These are phyloP conservation scores for Didymellaceae sp. DNA, from an alignment of 2,329 filamentous ascomycete genomes.

Conservation along the genomic window DNA sequence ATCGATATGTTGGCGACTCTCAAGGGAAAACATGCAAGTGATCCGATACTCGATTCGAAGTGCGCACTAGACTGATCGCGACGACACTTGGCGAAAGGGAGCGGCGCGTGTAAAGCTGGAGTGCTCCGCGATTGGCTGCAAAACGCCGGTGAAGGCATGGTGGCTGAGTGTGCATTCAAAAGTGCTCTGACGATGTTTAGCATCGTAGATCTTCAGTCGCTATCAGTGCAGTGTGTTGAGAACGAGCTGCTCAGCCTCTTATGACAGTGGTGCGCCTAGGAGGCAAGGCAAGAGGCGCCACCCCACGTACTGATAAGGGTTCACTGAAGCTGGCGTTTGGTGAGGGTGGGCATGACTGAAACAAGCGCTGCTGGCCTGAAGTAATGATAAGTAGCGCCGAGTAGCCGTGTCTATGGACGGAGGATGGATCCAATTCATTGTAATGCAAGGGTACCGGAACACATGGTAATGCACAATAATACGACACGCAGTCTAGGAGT, in stretches of 20 bases:
- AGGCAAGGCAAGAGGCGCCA: not conserved
- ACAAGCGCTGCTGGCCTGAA: slow-evolving; percentile 18
- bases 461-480: slow-evolving; percentile 11
- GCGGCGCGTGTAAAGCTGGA: slow-evolving; percentile 1
- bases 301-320: slow-evolving; percentile 28
- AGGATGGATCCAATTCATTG: slow-evolving; percentile 21
- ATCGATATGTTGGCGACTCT: not conserved
- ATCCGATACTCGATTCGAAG: not conserved
- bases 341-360: slow-evolving; percentile 20
- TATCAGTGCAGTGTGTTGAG: slow-evolving; percentile 7
- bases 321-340: slow-evolving; percentile 9
- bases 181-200: slow-evolving; percentile 1
- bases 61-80: slow-evolving; percentile 7
- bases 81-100: slow-evolving; percentile 3
- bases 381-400: slow-evolving; percentile 15
- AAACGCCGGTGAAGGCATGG: slow-evolving; percentile 1
- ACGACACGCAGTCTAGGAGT: not conserved
- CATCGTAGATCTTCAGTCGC: not conserved
- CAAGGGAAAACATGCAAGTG: slow-evolving; percentile 1
- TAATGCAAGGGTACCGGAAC: slow-evolving; percentile 18
- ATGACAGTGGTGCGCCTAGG: slow-evolving; percentile 10
- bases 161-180: not conserved
- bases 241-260: slow-evolving; percentile 19
- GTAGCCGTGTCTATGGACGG: slow-evolving; percentile 11
- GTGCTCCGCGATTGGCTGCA: slow-evolving; percentile 2